phyloP scores from a whole-genome alignment of 805 yeast genomes.

The Candida maris region DNA sequence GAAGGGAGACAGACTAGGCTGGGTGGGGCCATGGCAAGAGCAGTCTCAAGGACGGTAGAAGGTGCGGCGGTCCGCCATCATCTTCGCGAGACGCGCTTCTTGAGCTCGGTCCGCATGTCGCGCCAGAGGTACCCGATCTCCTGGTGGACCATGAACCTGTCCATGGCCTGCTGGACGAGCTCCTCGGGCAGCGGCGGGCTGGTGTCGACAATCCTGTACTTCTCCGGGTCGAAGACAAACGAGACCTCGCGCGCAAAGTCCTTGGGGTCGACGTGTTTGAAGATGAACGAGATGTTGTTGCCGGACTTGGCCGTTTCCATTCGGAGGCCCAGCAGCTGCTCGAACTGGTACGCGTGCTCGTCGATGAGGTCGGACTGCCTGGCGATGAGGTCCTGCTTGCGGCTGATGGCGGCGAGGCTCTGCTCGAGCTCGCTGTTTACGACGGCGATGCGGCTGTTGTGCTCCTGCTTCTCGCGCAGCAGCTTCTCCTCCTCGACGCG shows the following conservation, averaged over 20 bases:
- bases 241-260: conserved; percentile 42
- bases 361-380: conserved; percentile 38
- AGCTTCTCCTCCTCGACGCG: conserved; percentile 34
- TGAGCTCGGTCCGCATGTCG: conserved; percentile 28
- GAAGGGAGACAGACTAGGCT: no score
- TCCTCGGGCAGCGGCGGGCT: conserved; percentile 32
- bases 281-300: conserved; percentile 36
- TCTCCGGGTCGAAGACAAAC: conserved; percentile 39
- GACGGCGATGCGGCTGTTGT: conserved; percentile 27
- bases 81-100: conserved; percentile 5
- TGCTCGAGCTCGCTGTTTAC: conserved; percentile 24
- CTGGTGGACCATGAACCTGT: conserved; percentile 23
- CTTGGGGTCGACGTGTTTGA: conserved; percentile 44
- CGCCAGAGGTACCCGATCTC: conserved; percentile 34
- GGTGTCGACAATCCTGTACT: conserved; percentile 32
- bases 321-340: conserved; percentile 43
- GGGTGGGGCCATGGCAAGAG: no score
- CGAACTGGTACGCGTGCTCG: conserved; percentile 42
- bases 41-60: no score
- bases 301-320: conserved; percentile 39
- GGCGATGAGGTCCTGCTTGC: conserved; percentile 30
- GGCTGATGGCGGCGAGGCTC: conserved; percentile 22
- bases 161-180: conserved; percentile 14
- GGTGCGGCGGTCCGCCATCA: no score
- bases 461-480: conserved; percentile 24